phyloP scores from a whole-genome alignment of 2,329 filamentous ascomycete genomes.

The Alternaria infectoria region DNA sequence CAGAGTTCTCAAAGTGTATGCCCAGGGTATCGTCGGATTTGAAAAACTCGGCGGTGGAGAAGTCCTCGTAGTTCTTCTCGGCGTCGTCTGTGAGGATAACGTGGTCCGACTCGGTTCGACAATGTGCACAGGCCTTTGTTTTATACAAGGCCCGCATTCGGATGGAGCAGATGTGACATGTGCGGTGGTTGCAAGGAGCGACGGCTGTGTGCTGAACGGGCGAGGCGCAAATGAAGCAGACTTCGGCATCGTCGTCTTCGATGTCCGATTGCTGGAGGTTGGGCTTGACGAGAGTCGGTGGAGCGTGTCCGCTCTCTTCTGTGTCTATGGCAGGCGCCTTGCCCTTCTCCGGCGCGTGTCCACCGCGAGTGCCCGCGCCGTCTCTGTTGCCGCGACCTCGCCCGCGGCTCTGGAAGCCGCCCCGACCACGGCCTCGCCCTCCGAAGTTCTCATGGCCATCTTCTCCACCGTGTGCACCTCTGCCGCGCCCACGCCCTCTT shows the following conservation, averaged over 20 bases:
- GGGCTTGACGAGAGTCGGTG: conserved; percentile 3
- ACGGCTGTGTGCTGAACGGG: conserved; percentile 85
- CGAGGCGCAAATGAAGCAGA: conserved; percentile 98
- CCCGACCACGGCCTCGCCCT: conserved; percentile 44
- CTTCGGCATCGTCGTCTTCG: conserved; percentile 63
- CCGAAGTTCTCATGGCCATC: conserved; percentile 26
- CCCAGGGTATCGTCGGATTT: conserved; percentile 84
- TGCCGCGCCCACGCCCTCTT: conserved; percentile 38
- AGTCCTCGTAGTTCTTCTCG: conserved; percentile 85
- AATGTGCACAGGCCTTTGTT: conserved; percentile 95
- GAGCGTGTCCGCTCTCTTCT: conserved; percentile 12
- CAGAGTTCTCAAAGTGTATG: conserved; percentile 85
- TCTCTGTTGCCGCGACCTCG: conserved; percentile 42
- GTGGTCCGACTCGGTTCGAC: conserved; percentile 77
- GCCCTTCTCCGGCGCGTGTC: conserved; percentile 35
- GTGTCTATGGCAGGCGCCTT: conserved; percentile 25
- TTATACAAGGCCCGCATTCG: conserved; percentile 94
- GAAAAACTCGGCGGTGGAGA: conserved; percentile 72
- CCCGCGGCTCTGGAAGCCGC: conserved; percentile 41
- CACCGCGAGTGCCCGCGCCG: conserved; percentile 36
- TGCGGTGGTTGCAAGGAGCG: conserved; percentile 93
- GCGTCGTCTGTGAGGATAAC: conserved; percentile 92
- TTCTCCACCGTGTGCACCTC: conserved; percentile 32
- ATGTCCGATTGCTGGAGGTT: conserved; percentile 14
- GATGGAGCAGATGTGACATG: conserved; percentile 94